Evolutionary conservation across 2,329 filamentous ascomycete genomes (phyloP).

Genomic region (Alternaria rosae): DNA sequence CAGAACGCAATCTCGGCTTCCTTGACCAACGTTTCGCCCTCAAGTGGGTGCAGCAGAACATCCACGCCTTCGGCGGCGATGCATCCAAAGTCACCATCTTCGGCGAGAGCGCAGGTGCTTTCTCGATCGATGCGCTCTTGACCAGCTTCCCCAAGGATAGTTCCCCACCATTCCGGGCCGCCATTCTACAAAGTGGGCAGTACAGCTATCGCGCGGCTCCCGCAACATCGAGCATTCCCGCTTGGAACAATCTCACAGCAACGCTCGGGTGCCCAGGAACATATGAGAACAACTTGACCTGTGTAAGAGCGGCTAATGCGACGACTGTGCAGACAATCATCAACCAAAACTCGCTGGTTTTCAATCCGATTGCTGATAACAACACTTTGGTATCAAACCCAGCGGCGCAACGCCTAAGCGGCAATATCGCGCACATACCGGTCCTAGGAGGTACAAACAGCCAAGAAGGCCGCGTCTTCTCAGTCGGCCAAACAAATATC

Average conservation of each 20-base stretch:
- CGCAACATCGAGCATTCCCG: slow-evolving; percentile 11
- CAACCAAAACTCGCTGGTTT: slow-evolving; percentile 27
- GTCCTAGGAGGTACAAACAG: slow-evolving; percentile 36
- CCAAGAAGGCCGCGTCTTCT: slow-evolving; percentile 37
- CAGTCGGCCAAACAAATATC: slow-evolving; percentile 24
- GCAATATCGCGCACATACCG: slow-evolving; percentile 38
- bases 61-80: slow-evolving; percentile 59
- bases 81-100: slow-evolving; percentile 58
- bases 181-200: slow-evolving; percentile 39
- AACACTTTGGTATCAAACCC: slow-evolving; percentile 29
- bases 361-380: slow-evolving; percentile 32
- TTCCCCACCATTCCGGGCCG: slow-evolving; percentile 38
- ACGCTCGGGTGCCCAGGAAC: slow-evolving; percentile 31
- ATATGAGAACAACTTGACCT: slow-evolving; percentile 28
- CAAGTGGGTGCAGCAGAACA: slow-evolving; percentile 62
- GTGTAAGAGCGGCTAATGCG: slow-evolving; percentile 29
- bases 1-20: slow-evolving; percentile 58
- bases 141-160: slow-evolving; percentile 34
- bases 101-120: slow-evolving; percentile 38
- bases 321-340: slow-evolving; percentile 27
- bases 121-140: slow-evolving; percentile 35
- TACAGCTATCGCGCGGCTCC: slow-evolving; percentile 29
- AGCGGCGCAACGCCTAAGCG: slow-evolving; percentile 20
- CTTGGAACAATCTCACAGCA: slow-evolving; percentile 33
- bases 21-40: slow-evolving; percentile 64